A percentile compares a stretch with the other conserved stretches of the same genome.
phyloP scores from a whole-genome alignment of 306 rosid genomes.

The Quercus bicolor region DNA sequence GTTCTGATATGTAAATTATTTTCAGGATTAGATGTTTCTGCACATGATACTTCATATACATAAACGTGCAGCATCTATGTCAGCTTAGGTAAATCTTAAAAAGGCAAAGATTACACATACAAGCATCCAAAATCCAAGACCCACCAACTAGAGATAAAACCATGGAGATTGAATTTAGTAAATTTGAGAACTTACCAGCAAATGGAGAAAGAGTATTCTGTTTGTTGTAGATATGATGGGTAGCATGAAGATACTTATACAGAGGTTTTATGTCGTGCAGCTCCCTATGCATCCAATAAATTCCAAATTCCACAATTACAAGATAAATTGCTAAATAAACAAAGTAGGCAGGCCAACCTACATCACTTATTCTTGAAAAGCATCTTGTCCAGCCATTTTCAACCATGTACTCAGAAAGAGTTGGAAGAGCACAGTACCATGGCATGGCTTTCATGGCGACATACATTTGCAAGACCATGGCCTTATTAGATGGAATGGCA shows the following conservation, averaged over 20 bases:
- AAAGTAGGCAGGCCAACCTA: constrained; percentile 56
- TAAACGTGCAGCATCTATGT: background rate
- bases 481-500: constrained; percentile 67
- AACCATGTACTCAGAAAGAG: constrained; percentile 66
- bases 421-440: constrained; percentile 72
- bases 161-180: constrained; percentile 8
- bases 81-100: background rate
- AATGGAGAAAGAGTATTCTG: constrained; percentile 94
- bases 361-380: constrained; percentile 58
- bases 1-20: background rate
- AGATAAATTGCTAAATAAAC: constrained; percentile 53
- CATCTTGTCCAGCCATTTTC: constrained; percentile 82
- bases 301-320: constrained; percentile 70
- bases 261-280: constrained; percentile 94
- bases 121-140: background rate
- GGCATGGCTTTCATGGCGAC: constrained; percentile 94
- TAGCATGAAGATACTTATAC: constrained; percentile 83
- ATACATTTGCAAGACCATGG: constrained; percentile 78
- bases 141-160: background rate
- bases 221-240: constrained; percentile 91
- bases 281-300: constrained; percentile 94
- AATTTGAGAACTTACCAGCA: constrained; percentile 62
- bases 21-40: background rate
- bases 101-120: background rate
- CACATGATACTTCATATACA: background rate